These are phyloP conservation scores for Fusarium miscanthi DNA, from an alignment of 2,329 filamentous ascomycete genomes.

Conservation along the genomic window DNA sequence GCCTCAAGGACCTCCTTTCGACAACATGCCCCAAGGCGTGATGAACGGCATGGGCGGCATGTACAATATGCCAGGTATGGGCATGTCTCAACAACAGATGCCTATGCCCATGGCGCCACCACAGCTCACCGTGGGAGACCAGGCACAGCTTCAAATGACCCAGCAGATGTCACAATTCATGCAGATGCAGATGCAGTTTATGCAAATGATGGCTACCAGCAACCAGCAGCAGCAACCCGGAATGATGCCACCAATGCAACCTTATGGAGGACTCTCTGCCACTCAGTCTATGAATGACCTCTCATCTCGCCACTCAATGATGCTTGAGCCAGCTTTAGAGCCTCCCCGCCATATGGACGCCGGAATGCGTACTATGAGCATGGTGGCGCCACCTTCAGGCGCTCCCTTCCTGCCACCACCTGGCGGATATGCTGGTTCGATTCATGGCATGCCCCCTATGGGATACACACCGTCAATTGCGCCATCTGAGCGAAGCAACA, in stretches of 20 bases:
- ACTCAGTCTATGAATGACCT: slow-evolving; percentile 59
- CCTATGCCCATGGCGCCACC: slow-evolving; percentile 55
- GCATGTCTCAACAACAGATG: slow-evolving; percentile 44
- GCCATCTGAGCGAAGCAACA: slow-evolving; percentile 93
- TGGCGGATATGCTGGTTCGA: slow-evolving; percentile 46
- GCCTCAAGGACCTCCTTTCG: slow-evolving; percentile 56
- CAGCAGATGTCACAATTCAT: slow-evolving; percentile 89
- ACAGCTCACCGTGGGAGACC: slow-evolving; percentile 70
- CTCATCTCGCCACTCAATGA: slow-evolving; percentile 57
- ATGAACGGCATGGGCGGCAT: slow-evolving; percentile 53
- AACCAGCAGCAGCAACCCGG: slow-evolving; percentile 37
- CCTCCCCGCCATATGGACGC: slow-evolving; percentile 55
- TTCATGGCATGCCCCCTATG: slow-evolving; percentile 56
- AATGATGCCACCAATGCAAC: slow-evolving; percentile 45
- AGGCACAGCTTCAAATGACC: slow-evolving; percentile 82
- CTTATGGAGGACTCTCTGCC: slow-evolving; percentile 44
- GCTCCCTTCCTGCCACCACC: slow-evolving; percentile 66
- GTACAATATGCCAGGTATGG: slow-evolving; percentile 45
- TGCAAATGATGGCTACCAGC: slow-evolving; percentile 78
- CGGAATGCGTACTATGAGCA: slow-evolving; percentile 79
- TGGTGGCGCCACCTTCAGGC: slow-evolving; percentile 75
- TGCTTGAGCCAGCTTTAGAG: slow-evolving; percentile 61
- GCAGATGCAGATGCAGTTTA: slow-evolving; percentile 95
- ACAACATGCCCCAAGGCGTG: slow-evolving; percentile 58
- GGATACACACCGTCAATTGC: slow-evolving; percentile 92